phyloP scores from a whole-genome alignment of 106 monocot genomes.

The Chionographis japonica region DNA sequence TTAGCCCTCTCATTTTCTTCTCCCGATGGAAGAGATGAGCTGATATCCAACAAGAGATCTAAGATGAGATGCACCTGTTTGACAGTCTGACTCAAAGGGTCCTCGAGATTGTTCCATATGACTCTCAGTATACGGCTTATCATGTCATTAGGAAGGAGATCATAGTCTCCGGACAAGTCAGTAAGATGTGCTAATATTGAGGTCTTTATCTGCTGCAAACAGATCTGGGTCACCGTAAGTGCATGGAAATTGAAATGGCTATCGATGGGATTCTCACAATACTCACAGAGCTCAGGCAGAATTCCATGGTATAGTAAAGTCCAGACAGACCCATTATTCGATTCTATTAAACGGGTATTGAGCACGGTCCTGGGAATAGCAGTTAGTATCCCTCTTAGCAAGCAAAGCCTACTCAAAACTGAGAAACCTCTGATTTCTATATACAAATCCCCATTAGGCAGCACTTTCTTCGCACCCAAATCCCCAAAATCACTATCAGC shows the following conservation, averaged over 20 bases:
- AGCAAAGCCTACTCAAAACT: constrained; percentile 75
- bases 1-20: constrained; percentile 23
- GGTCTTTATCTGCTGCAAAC: constrained; percentile 94
- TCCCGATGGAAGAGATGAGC: constrained; percentile 36
- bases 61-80: constrained; percentile 96
- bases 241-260: constrained; percentile 99
- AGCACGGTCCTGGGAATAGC: constrained; percentile 71
- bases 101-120: constrained; percentile 97
- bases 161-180: constrained; percentile 45
- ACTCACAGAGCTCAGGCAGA: constrained; percentile 80
- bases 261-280: constrained; percentile 84
- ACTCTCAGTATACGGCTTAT: constrained; percentile 53
- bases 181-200: constrained; percentile 45
- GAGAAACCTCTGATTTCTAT: constrained; percentile 42
- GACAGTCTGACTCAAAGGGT: constrained; percentile 90
- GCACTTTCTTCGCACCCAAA: constrained; percentile 9
- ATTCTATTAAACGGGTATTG: constrained; percentile 23
- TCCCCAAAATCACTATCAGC: constrained; percentile 13
- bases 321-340: constrained; percentile 28
- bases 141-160: constrained; percentile 58
- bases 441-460: constrained; percentile 35
- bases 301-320: constrained; percentile 82
- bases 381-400: constrained; percentile 89
- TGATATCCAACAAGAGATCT: constrained; percentile 89
- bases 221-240: constrained; percentile 92